phyloP scores from a whole-genome alignment of 768 basidiomycete species.

The Leccinum disarticulatum region DNA sequence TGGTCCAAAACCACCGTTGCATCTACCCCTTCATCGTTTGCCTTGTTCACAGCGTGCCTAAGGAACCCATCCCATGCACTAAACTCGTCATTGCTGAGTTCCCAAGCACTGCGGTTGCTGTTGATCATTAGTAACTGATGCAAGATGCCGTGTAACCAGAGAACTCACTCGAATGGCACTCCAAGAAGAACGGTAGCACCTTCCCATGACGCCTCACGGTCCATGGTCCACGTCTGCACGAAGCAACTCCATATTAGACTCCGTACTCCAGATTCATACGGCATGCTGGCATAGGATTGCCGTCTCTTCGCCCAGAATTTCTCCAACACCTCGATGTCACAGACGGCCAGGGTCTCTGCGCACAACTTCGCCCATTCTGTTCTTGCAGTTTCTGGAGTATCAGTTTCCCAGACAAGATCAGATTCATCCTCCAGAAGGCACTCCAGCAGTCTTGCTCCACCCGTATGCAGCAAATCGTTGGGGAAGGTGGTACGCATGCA shows the following conservation, averaged over 20 bases:
- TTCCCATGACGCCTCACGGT: conserved; percentile 50
- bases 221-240: conserved; percentile 53
- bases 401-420: conserved; percentile 44
- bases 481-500: conserved; percentile 45
- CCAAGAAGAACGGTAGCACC: conserved; percentile 50
- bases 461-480: conserved; percentile 38
- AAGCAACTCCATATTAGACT: conserved; percentile 57
- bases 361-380: conserved; percentile 61
- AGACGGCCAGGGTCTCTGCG: conserved; percentile 50
- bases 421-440: conserved; percentile 50
- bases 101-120: conserved; percentile 49
- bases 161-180: conserved; percentile 62
- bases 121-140: conserved; percentile 7
- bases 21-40: conserved; percentile 61
- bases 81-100: conserved; percentile 52
- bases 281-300: conserved; percentile 22
- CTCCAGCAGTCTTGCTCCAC: conserved; percentile 47
- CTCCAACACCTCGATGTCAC: conserved; percentile 46
- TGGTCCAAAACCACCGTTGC: conserved; percentile 52
- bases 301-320: conserved; percentile 49
- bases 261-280: conserved; percentile 43
- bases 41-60: conserved; percentile 49
- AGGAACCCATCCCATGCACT: conserved; percentile 61
- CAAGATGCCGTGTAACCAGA: conserved; percentile 2
- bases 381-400: conserved; percentile 44